Evolutionary conservation across 768 basidiomycete genomes (phyloP).

Genomic region (Termitomyces bulborhizus): DNA sequence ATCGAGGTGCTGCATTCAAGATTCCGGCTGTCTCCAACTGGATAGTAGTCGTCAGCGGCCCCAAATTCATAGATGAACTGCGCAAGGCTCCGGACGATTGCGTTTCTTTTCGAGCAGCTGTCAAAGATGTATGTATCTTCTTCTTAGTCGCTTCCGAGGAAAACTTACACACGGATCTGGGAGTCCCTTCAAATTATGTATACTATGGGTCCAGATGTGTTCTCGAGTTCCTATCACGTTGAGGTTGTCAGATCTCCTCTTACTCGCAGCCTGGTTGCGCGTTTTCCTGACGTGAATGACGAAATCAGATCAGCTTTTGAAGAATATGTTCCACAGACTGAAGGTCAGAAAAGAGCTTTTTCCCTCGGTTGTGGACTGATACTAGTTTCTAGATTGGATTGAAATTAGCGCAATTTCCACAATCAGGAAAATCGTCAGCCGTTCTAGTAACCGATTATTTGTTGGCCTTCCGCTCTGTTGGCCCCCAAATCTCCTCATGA

Average conservation of each 20-base stretch:
- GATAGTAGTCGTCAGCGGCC: conserved; percentile 19
- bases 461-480: conserved; percentile 41
- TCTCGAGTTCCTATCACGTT: conserved; percentile 23
- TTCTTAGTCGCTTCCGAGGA: neutral
- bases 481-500: conserved; percentile 1
- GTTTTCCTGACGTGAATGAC: conserved; percentile 35
- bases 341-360: conserved; percentile 15
- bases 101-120: conserved; percentile 23
- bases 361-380: neutral
- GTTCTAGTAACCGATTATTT: conserved; percentile 37
- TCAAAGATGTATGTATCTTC: conserved; percentile 18
- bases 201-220: conserved; percentile 28
- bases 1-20: conserved; percentile 26
- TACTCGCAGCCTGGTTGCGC: conserved; percentile 29
- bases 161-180: neutral
- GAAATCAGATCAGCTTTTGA: conserved; percentile 37
- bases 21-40: conserved; percentile 24
- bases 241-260: conserved; percentile 24
- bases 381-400: conserved; percentile 27
- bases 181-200: conserved; percentile 31
- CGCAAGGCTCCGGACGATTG: conserved; percentile 27
- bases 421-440: conserved; percentile 27
- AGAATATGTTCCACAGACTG: conserved; percentile 26
- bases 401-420: conserved; percentile 19
- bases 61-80: conserved; percentile 43